Evolutionary conservation across 768 basidiomycete genomes (phyloP), one percentile per base, ranked within the genome.

Genomic region (Sporobolomyces phaffii): DNA sequence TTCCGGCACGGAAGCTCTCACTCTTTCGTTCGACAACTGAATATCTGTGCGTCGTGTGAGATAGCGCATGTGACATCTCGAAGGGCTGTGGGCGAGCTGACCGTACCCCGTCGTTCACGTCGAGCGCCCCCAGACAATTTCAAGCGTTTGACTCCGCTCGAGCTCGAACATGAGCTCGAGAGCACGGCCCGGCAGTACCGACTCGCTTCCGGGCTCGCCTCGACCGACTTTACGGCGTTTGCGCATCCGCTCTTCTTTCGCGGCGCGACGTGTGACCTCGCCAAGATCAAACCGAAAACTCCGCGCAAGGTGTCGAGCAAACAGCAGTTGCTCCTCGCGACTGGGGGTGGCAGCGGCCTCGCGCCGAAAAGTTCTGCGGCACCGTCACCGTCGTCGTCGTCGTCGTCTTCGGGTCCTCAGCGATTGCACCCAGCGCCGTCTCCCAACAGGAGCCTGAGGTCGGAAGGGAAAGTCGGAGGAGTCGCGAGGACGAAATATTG

Each of bases 1-100:
- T 71, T 64, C 31, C 69, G 69, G 11, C 69, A 71, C 50, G 40
- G 38, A 5, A 66, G 58, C 33, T 22, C 52, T 1, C 64, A 66
- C 28, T 64, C 62, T 3, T 71, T 71, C 29, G 59, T 61, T 2
- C 57, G 69, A 3, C 69, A 71, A 33, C 65, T 71, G 9, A 71
- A 67, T 33, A 61, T 67, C 26, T 67, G 68, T 69, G 20, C 48
- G 68, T 69, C 20, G 4, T 18, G 38, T 17, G n/a, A n/a, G n/a
- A n/a, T n/a, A n/a, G n/a, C n/a, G n/a, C n/a, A n/a, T n/a, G n/a
- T n/a, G n/a, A n/a, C n/a, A n/a, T n/a, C n/a, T n/a, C n/a, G n/a
- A n/a, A n/a, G n/a, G n/a, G n/a, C n/a, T n/a, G n/a, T n/a, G n/a
- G n/a, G n/a, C n/a, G n/a, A n/a, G n/a, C n/a, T n/a, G n/a, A n/a